phyloP scores from a whole-genome alignment of 2,329 filamentous ascomycete genomes.

The Fulvia fulva region DNA sequence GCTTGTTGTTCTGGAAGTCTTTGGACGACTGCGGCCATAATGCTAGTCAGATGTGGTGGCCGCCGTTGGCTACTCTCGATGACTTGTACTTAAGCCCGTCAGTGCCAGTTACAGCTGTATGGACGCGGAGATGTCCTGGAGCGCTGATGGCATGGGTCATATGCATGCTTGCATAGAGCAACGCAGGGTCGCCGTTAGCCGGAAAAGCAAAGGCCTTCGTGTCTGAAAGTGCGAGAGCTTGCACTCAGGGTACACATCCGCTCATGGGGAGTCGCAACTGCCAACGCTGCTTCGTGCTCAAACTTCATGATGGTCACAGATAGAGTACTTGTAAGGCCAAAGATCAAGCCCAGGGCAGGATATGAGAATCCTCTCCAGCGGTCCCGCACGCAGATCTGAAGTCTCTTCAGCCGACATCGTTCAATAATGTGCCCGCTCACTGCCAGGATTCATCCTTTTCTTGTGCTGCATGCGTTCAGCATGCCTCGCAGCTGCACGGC shows the following conservation, averaged over 20 bases:
- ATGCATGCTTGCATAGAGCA: background rate
- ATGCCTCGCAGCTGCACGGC: constrained; percentile 9
- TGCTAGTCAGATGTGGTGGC: background rate
- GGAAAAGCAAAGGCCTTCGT: background rate
- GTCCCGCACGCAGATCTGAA: background rate
- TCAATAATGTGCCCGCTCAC: background rate
- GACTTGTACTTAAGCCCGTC: too few relatives aligned
- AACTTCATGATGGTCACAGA: background rate
- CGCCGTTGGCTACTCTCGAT: background rate
- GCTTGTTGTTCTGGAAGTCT: background rate
- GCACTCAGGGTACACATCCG: background rate
- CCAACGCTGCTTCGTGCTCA: background rate
- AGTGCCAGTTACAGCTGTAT: background rate
- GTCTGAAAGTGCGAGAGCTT: background rate
- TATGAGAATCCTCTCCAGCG: background rate
- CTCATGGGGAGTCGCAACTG: background rate
- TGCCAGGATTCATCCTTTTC: background rate
- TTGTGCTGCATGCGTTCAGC: constrained; percentile 2
- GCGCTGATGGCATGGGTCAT: background rate
- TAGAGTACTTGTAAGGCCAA: background rate
- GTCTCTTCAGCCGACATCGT: background rate
- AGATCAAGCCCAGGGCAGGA: background rate
- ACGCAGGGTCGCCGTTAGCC: background rate
- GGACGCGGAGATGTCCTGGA: background rate
- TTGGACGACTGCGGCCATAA: background rate